Evolutionary conservation across 75 land plant species (phyloP), one percentile per base, ranked within the genome.

Genomic region (Picea glauca): DNA sequence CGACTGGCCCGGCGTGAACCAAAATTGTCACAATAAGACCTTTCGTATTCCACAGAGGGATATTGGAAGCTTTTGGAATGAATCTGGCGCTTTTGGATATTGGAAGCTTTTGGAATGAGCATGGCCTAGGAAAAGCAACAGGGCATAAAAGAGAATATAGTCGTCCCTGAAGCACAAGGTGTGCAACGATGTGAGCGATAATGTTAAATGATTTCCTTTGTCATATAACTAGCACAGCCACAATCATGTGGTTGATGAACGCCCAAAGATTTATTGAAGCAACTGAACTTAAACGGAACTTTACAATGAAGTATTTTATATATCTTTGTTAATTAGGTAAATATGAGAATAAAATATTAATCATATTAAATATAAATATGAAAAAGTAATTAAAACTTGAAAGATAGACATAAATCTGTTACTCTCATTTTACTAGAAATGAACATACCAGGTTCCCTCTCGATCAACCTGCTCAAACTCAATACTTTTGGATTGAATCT

Each of bases 121-220:
- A 50, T 46, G 54, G 0, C 38, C 84, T 23, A 85, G 0, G 50
- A 82, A 86, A 17, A 82, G 67, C 0, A 82, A n/a, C 0, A 89
- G 9, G 0, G 85, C 91, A 21, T 83, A 83, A 33, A 91, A 80
- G 4, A 93, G 5, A 0, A 91, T 85, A 80, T 87, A 92, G 30
- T 93, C 96, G 60, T 93, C 96, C 96, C 95, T 93, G 88, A 72
- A 60, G 72, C 15, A 4, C 72, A 62, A 0, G 46, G 74, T 18
- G 38, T 35, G 38, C 38, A 35, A 3, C 3, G 38, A 35, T 35
- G 38, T 35, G 0, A 18, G n/a, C 50, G 5, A 46, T 46, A n/a
- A 61, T 61, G 18, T 60, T 2, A 61, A 61, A 18, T 18, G 6
- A 61, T 3, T 18, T 61, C n/a, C 6, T 61, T 4, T 3, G 21